Base-by-base conservation (phyloP, 495 filamentous ascomycete species). In the Immersiella caudata region DNA sequence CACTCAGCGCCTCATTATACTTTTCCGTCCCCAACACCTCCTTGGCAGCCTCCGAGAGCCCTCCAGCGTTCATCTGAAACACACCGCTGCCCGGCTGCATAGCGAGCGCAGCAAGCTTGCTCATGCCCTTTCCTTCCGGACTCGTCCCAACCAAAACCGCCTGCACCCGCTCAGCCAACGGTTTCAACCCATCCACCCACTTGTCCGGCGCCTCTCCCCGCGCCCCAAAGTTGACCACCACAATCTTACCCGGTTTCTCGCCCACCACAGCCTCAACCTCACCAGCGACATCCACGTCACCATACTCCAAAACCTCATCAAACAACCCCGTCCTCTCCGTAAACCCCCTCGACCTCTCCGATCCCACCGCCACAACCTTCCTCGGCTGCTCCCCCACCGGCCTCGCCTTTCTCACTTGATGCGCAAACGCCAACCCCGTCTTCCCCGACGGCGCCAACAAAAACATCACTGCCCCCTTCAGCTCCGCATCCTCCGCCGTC, bases 221-320 rank as follows among this genome's bases (percentile, higher is more conserved):
- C 0, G 79, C 79, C 16, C 85, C 86, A 69, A 85, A 87, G 68
- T 89, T 83, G 59, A 80, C 67, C 29, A 88, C 66, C 5, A 86
- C 76, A 63, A 88, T 69, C 67, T 82, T 84, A 9, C 5, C 54
- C 7, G 52, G 54, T 2, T 54, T 58, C 6, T 36, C 63, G 9
- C 76, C 59, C n/a, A 62, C 73, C 25, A 79, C 67, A 20, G 20
- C 35, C 56, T 50, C 6, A 35, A 51, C 0, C 76, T 58, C 66
- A 27, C 64, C 33, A 46, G 74, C 66, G 36, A 65, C 33, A 50
- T 74, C 66, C 66, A 75, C 56, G 36, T 73, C 72, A 9, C 70
- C 67, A 70, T 79, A 77, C n/a, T 67, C 49, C 24, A 76, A 29
- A 12, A 81, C 76, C 6, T 71, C 72, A 56, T 79, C 77, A 66